Percentiles rank a stretch among this genome's conserved stretches.
Evolutionary conservation across 2,329 filamentous ascomycete species (phyloP).

Genomic region (Tolypocladium guangdongense): DNA sequence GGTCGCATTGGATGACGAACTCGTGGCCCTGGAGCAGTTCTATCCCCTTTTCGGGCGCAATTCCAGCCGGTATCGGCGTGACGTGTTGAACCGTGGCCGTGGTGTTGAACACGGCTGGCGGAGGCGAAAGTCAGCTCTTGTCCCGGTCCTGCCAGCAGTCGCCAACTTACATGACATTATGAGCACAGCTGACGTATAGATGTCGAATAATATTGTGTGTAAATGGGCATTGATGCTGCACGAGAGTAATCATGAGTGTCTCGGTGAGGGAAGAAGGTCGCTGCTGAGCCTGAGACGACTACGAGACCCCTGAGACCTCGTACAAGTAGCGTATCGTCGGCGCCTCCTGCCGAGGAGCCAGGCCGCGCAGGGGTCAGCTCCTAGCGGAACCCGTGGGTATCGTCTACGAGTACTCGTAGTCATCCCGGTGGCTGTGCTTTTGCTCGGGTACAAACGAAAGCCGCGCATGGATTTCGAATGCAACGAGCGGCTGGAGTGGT

Average conservation of each 20-base stretch:
- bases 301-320: too few relatives aligned
- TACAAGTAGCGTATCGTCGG: background rate
- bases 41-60: slow-evolving; percentile 25
- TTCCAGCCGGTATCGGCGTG: slow-evolving; percentile 29
- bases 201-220: too few relatives aligned
- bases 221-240: background rate
- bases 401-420: too few relatives aligned
- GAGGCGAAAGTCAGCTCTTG: background rate
- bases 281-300: background rate
- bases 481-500: background rate
- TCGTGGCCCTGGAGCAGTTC: slow-evolving; percentile 38
- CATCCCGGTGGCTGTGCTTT: background rate
- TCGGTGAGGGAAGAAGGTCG: background rate
- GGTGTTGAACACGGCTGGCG: slow-evolving; percentile 29
- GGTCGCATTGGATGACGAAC: slow-evolving; percentile 41
- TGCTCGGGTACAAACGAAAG: background rate
- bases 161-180: slow-evolving; percentile 10
- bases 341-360: background rate
- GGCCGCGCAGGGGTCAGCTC: background rate
- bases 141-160: background rate
- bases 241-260: background rate
- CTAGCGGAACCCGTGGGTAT: background rate
- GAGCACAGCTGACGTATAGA: background rate
- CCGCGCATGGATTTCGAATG: background rate
- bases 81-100: slow-evolving; percentile 30